Evolutionary conservation across 2,329 filamentous ascomycete genomes (phyloP).

Genomic region (Ceratocystiopsis sp.): DNA sequence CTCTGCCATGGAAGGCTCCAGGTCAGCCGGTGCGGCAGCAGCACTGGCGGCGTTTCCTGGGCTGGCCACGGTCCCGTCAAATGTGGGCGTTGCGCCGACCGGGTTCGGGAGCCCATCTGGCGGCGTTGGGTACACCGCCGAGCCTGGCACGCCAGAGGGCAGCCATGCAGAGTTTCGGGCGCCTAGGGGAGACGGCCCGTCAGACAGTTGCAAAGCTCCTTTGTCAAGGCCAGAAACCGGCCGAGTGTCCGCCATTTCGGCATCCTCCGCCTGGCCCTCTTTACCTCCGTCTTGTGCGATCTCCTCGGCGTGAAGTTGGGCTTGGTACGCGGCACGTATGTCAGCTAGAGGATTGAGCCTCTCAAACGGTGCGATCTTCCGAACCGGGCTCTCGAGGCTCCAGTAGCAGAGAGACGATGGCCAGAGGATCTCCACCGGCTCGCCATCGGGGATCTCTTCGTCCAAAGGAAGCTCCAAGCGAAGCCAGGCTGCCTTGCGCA

Average conservation of each 20-base stretch:
- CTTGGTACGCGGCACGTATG: conserved; percentile 5
- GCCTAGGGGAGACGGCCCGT: conserved; percentile 26
- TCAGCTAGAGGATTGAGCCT: conserved; percentile 7
- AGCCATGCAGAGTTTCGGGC: conserved; percentile 22
- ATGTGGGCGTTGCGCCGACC: conserved; percentile 35
- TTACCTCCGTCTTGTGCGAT: background rate
- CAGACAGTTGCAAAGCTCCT: background rate
- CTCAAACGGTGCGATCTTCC: conserved; percentile 3
- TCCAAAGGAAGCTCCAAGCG: conserved; percentile 22
- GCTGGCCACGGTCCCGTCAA: conserved; percentile 38
- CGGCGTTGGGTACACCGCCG: conserved; percentile 51
- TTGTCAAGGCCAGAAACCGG: conserved; percentile 2
- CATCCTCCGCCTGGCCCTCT: conserved; percentile 1
- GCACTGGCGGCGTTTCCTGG: conserved; percentile 27
- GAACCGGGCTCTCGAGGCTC: conserved; percentile 14
- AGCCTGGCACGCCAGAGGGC: too few relatives aligned
- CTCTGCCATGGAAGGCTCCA: conserved; percentile 19
- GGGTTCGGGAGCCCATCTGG: conserved; percentile 45
- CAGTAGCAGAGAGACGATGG: conserved; percentile 36
- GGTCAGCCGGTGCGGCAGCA: conserved; percentile 17
- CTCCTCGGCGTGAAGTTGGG: conserved; percentile 4
- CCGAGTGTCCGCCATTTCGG: conserved; percentile 6
- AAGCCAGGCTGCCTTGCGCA: conserved; percentile 32
- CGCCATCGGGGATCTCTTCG: conserved; percentile 25
- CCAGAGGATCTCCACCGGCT: conserved; percentile 32